Evolutionary conservation across 2,329 filamentous ascomycete genomes (phyloP).

Genomic region (Calonectria fujianensis): DNA sequence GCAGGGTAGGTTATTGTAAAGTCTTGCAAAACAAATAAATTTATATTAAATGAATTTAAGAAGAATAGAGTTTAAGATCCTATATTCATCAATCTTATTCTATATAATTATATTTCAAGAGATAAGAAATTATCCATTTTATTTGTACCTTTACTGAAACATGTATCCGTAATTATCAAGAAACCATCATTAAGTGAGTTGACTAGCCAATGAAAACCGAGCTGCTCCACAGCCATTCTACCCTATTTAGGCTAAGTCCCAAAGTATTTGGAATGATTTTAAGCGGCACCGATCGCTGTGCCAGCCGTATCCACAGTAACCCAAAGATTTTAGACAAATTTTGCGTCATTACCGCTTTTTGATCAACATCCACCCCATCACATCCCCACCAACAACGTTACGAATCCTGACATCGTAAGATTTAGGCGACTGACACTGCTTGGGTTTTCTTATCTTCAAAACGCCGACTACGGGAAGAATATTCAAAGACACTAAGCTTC

Average conservation of each 20-base stretch:
- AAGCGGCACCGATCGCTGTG: neutral
- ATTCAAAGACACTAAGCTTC: neutral
- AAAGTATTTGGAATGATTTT: neutral
- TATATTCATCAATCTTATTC: too few species aligned
- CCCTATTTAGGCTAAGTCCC: slow-evolving; percentile 11
- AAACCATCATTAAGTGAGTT: neutral
- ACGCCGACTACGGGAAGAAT: neutral
- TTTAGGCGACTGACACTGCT: slow-evolving; percentile 8
- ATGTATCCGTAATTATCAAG: too few species aligned
- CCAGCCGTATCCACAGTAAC: slow-evolving; percentile 14
- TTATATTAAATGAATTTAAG: too few species aligned
- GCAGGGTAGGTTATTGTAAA: too few species aligned
- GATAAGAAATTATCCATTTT: too few species aligned
- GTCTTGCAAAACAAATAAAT: too few species aligned
- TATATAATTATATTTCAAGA: too few species aligned
- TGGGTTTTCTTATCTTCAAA: neutral
- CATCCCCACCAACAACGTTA: neutral
- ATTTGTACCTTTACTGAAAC: too few species aligned
- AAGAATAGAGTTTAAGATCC: too few species aligned
- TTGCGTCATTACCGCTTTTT: neutral
- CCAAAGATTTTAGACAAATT: neutral
- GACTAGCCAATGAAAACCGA: neutral
- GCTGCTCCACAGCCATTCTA: neutral
- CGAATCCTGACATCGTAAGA: neutral
- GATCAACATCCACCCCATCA: neutral